Percentiles rank a stretch among this genome's conserved stretches.
Evolutionary conservation across 1,139 yeast genomes (phyloP).

Genomic region (Yamadazyma blattariae): DNA sequence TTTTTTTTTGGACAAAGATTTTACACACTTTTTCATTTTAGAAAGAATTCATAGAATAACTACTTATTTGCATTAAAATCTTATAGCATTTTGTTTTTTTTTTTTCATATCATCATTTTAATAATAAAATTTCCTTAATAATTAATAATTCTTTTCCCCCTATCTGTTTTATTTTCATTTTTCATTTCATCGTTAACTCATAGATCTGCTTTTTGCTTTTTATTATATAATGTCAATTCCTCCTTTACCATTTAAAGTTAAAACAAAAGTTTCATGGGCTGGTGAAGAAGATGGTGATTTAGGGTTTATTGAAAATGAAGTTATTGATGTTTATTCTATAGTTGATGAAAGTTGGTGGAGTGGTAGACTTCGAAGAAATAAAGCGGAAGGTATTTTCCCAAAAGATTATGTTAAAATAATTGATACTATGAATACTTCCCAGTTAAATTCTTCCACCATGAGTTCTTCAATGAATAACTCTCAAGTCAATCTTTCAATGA

Average conservation of each 20-base stretch:
- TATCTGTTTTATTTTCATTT: neutral
- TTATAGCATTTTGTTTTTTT: no score
- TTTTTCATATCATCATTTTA: no score
- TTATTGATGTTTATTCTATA: conserved; percentile 74
- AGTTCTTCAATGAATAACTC: neutral
- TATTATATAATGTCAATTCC: conserved; percentile 19
- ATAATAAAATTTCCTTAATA: no score
- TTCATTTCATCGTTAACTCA: neutral
- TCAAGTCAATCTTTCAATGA: neutral
- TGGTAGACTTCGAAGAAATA: conserved; percentile 77
- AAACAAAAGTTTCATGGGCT: conserved; percentile 84
- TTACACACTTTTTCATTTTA: no score
- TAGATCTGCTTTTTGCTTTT: neutral
- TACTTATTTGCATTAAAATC: no score
- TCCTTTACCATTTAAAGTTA: conserved; percentile 66
- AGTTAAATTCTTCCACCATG: neutral
- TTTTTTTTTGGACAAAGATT: no score
- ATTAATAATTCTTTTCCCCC: neutral
- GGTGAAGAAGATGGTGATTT: conserved; percentile 85
- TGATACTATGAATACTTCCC: conserved; percentile 16
- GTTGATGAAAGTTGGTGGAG: conserved; percentile 95
- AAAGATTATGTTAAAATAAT: conserved; percentile 74
- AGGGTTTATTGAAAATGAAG: conserved; percentile 91
- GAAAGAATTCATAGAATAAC: no score
- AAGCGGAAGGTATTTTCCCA: conserved; percentile 83